Conservation (phyloP, 73 alveolate genomes). For the Stentor coeruleus region DNA sequence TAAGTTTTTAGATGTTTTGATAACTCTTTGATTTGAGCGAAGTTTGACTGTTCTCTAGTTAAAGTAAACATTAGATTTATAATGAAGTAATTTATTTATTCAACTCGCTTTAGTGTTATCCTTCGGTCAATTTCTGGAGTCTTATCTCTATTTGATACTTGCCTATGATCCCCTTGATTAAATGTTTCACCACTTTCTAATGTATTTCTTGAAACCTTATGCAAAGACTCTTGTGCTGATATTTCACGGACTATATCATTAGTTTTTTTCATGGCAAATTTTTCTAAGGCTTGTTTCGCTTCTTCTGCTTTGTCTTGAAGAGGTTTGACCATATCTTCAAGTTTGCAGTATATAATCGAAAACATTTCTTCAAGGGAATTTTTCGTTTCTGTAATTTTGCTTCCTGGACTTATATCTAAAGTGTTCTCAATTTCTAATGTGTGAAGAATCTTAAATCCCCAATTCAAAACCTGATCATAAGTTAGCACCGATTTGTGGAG, state of each 20-base stretch:
- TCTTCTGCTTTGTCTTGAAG: neutral
- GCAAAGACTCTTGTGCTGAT: too few species aligned
- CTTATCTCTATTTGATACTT: too few species aligned
- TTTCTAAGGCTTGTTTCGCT: neutral
- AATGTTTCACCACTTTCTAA: too few species aligned
- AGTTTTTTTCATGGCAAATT: neutral
- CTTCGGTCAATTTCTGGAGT: too few species aligned
- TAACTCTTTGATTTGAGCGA: too few species aligned
- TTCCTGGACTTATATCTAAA: neutral
- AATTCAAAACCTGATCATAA: slow-evolving; percentile 17
- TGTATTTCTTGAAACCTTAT: too few species aligned
- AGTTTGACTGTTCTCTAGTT: too few species aligned
- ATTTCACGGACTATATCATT: neutral
- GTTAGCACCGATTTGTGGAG: neutral
- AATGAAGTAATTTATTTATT: too few species aligned
- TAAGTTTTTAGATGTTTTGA: too few species aligned
- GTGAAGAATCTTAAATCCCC: neutral
- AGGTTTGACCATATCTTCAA: neutral
- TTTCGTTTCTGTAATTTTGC: neutral
- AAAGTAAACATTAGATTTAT: too few species aligned
- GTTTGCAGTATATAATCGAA: neutral
- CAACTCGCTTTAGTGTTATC: too few species aligned
- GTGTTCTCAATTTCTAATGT: neutral
- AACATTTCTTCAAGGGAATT: slow-evolving; percentile 8
- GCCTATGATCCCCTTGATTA: too few species aligned